A percentile compares a stretch with the other conserved stretches of the same genome.
Evolutionary conservation across 2,329 filamentous ascomycete species (phyloP).

Genomic region (Fusarium sp.): DNA sequence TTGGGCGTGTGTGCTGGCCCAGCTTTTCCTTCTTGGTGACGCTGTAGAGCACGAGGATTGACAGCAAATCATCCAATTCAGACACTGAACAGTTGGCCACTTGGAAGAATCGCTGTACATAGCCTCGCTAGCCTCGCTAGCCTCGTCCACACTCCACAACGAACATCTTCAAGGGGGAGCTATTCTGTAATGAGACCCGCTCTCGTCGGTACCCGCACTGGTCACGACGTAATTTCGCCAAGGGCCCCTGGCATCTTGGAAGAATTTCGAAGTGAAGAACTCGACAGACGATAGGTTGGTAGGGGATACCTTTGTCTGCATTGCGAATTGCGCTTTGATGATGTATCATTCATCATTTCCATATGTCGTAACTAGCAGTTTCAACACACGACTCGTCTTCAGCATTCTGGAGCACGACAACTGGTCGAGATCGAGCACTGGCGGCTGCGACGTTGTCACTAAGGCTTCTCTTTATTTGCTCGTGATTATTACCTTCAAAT

Average conservation of each 20-base stretch:
- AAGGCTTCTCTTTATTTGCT: not conserved
- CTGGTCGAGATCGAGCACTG: not conserved
- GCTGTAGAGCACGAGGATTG: not conserved
- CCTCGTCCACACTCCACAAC: not conserved
- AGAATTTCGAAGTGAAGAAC: conserved; percentile 19
- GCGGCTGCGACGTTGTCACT: conserved; percentile 36
- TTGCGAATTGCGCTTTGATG: not conserved
- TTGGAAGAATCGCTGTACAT: conserved; percentile 3
- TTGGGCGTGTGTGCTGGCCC: conserved; percentile 12
- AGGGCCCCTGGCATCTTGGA: conserved; percentile 25
- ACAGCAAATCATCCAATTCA: conserved; percentile 8
- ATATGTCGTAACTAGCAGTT: not conserved
- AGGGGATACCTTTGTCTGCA: conserved; percentile 1
- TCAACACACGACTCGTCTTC: conserved; percentile 4
- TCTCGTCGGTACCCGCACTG: conserved; percentile 37
- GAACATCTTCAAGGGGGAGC: conserved; percentile 5
- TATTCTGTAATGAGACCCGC: conserved; percentile 42
- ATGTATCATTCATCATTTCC: not conserved
- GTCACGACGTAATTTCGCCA: conserved; percentile 42
- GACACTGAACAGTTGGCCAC: conserved; percentile 19
- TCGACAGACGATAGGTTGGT: conserved; percentile 5
- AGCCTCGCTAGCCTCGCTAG: not conserved
- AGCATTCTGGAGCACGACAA: conserved; percentile 6
- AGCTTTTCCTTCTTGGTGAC: conserved; percentile 7
- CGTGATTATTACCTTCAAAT: not conserved